Evolutionary conservation across 2,329 filamentous ascomycete genomes (phyloP).

Genomic region (Colletotrichum sp.): DNA sequence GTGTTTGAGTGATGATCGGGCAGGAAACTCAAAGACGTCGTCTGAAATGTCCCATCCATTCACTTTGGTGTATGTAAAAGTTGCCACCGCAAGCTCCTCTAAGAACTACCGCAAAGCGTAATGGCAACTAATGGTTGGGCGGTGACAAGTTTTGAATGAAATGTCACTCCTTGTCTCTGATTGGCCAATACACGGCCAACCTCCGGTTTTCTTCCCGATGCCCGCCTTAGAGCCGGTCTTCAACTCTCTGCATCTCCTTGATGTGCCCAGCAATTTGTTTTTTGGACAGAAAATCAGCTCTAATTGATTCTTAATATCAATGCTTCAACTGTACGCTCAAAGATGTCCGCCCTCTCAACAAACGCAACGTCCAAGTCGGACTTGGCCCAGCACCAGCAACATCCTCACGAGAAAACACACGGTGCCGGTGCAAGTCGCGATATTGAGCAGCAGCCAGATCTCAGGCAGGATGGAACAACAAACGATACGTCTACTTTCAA

Average conservation of each 20-base stretch:
- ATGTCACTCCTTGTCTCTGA: slow-evolving; percentile 16
- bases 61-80: not conserved
- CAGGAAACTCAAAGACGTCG: not conserved
- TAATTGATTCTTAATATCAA: not conserved
- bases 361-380: too few relatives aligned
- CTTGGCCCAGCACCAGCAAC: not conserved
- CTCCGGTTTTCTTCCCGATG: not conserved
- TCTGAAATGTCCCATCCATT: not conserved
- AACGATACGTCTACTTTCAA: slow-evolving; percentile 51
- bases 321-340: not conserved
- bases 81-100: not conserved
- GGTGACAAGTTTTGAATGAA: not conserved
- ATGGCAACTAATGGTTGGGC: not conserved
- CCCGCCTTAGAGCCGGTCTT: not conserved
- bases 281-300: not conserved
- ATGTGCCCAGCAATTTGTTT: not conserved
- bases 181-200: not conserved
- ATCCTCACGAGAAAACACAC: not conserved
- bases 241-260: not conserved
- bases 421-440: not conserved
- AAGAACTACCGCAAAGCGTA: not conserved
- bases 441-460: slow-evolving; percentile 8
- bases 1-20: not conserved
- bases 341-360: not conserved
- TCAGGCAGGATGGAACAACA: not conserved